Evolutionary conservation across 2,329 filamentous ascomycete species (phyloP).

Genomic region (Chaetomium globosum): DNA sequence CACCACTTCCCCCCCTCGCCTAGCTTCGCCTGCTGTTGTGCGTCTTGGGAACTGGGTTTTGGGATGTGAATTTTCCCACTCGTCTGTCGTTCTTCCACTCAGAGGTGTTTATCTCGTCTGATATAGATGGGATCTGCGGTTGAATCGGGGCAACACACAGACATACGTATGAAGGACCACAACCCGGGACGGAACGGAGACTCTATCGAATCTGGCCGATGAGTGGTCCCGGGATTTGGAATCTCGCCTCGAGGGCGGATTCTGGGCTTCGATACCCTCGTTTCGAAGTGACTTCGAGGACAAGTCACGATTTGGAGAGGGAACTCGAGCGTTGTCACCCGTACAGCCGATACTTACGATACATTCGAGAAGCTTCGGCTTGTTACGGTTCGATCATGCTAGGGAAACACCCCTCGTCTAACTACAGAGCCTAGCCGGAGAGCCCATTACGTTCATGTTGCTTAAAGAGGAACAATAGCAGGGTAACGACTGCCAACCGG

Average conservation of each 20-base stretch:
- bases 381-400: background rate
- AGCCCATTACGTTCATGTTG: background rate
- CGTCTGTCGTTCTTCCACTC: background rate
- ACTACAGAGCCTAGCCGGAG: background rate
- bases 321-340: background rate
- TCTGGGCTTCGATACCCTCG: background rate
- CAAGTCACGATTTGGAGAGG: slow-evolving; percentile 8
- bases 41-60: background rate
- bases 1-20: background rate
- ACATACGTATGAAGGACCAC: background rate
- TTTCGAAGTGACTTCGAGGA: background rate
- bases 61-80: background rate
- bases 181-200: background rate
- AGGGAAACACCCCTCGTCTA: background rate
- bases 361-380: background rate
- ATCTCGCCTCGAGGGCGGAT: background rate
- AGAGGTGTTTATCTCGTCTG: background rate
- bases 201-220: background rate
- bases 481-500: background rate
- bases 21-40: slow-evolving; percentile 1
- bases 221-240: background rate
- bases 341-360: slow-evolving; percentile 6
- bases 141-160: background rate
- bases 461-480: background rate
- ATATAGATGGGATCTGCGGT: background rate